Base-by-base conservation (phyloP, 495 filamentous ascomycete species). In the Lichenothelia convexa region DNA sequence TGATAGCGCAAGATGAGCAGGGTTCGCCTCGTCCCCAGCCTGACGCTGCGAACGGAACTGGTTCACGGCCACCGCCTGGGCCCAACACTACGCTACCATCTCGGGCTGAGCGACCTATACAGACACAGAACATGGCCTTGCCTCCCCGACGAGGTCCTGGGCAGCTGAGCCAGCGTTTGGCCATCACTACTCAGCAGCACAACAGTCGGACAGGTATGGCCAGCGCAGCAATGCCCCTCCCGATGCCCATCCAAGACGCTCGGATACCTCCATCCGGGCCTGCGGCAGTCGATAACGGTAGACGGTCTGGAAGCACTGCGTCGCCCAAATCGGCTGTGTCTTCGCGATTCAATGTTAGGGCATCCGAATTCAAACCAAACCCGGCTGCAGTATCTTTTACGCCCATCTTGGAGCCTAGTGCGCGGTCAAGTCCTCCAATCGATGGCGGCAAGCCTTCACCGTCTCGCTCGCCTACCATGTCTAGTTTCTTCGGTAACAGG, bases 291-390 rank as follows among this genome's bases (percentile, higher is more conserved):
- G 47, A 46, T 16, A 49, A 50, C 34, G 45, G 41, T n/a, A n/a
- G n/a, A n/a, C n/a, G n/a, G n/a, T n/a, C n/a, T n/a, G n/a, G n/a
- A n/a, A n/a, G n/a, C n/a, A n/a, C n/a, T n/a, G n/a, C n/a, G n/a
- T n/a, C n/a, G n/a, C 61, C 65, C 1, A 60, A 57, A 0, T 65
- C 65, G 20, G 60, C 64, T 36, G 58, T 65, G 30, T 67, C 70
- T 7, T 64, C 64, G 18, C 78, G 81, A 51, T 70, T 92, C 58
- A 91, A 92, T 45, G 82, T 80, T 1, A 75, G 72, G 34, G 85
- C 78, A 21, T 65, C 73, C 46, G 84, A 91, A 47, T 93, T 93
- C 58, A 71, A 75, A 44, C 83, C 83, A 3, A 86, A 75, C 47
- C 71, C 81, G 6, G 73, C 77, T 26, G 83, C 83, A 3, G 73